Evolutionary conservation across 2,329 filamentous ascomycete genomes (phyloP), one percentile per base, ranked within the genome.

Genomic region (Penicillium sp.): DNA sequence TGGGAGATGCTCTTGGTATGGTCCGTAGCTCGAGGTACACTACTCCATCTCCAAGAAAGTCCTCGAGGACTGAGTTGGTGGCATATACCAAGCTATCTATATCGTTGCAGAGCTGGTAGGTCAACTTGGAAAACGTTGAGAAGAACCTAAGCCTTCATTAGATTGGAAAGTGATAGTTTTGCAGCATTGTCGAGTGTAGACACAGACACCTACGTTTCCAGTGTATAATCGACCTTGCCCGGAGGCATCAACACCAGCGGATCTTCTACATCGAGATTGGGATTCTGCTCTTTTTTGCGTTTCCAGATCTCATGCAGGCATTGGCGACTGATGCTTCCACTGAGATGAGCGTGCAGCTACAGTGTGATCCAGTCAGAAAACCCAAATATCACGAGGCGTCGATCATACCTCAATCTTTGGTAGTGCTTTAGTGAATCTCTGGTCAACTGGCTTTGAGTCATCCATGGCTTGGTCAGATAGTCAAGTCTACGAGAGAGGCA

Each of bases 11-110:
- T 52, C 91, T 84, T 1, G 91, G 91, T 1, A 90, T 94, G 0
- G 90, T 93, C 43, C 91, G 85, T 25, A 94, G 82, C 71, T 95
- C 91, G 13, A 92, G 81, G 69, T 94, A 93, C 55, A 84, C 80
- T 16, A 93, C 87, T 36, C 89, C 88, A 68, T 94, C 90, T 27
- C 73, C 71, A 50, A 82, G 78, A 67, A 94, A 95, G 65, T 86
- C 82, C 21, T 76, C 59, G 7, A 91, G 79, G 44, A 92, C 89
- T 5, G 83, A 81, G 41, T 75, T 77, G 1, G 89, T 91, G 27
- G 88, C 84, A 65, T 84, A 81, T 40, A 75, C 77, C 47, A 91
- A 76, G 62, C 85, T 84, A 4, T 79, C 72, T 11, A 80, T 73
- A 65, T 89, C 84, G 66, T 84, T 85, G 74, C 89, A 82, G 36